Percentiles rank a stretch among this genome's conserved stretches.
phyloP scores from a whole-genome alignment of 164 flowering plant species.

The Vitis amurensis region DNA sequence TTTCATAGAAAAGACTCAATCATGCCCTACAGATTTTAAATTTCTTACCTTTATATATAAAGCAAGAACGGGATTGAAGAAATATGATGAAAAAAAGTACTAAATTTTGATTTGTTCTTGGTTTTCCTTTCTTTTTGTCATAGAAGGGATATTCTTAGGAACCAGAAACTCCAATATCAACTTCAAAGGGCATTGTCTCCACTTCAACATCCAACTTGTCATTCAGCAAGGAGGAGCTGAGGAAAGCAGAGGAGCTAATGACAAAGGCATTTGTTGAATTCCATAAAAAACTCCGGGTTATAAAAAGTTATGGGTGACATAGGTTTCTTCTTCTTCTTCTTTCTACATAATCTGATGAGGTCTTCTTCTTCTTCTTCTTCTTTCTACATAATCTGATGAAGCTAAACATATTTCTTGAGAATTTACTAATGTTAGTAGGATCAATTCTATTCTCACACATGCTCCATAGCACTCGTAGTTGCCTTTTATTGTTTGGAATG shows the following conservation, averaged over 20 bases:
- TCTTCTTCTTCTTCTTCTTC: too few relatives aligned
- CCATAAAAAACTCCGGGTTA: conserved; percentile 55
- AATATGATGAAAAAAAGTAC: too few relatives aligned
- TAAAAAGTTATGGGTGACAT: conserved; percentile 65
- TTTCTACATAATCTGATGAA: too few relatives aligned
- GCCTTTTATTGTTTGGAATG: too few relatives aligned
- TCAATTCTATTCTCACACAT: background rate
- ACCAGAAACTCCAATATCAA: conserved; percentile 59
- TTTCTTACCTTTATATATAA: too few relatives aligned
- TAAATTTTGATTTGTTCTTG: too few relatives aligned
- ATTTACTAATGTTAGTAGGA: background rate
- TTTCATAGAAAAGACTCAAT: too few relatives aligned
- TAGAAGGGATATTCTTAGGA: background rate
- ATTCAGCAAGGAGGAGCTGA: conserved; percentile 53
- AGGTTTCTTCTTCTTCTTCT: background rate
- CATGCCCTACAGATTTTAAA: too few relatives aligned
- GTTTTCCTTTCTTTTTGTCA: too few relatives aligned
- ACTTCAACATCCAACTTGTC: conserved; percentile 27
- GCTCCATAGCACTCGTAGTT: too few relatives aligned
- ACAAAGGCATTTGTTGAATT: conserved; percentile 53
- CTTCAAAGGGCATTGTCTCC: conserved; percentile 39
- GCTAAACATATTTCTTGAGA: conserved; percentile 15
- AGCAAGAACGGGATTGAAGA: too few relatives aligned
- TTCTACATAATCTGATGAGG: conserved; percentile 25
- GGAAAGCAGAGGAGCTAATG: conserved; percentile 53